These are phyloP conservation scores for Globisporangium paddicum DNA, from an alignment of 352 stramenopile species.

Conservation along the genomic window DNA sequence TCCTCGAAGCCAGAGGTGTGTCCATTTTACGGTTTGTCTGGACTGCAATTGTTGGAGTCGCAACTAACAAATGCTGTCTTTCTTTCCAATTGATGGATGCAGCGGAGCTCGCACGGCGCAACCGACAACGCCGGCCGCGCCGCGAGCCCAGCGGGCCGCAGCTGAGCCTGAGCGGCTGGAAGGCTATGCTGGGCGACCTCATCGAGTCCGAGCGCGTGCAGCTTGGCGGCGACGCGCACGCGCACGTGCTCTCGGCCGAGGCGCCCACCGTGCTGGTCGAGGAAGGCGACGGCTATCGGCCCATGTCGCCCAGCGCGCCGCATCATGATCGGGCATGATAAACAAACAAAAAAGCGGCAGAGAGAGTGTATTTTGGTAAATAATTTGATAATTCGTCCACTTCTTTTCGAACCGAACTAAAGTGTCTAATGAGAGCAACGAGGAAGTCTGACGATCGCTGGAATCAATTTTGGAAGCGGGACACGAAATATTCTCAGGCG, in stretches of 20 bases:
- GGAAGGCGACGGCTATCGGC: neutral
- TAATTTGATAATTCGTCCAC: neutral
- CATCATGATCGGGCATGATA: neutral
- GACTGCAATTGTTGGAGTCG: neutral
- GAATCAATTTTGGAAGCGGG: neutral
- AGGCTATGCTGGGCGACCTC: constrained; percentile 42
- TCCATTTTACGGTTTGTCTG: neutral
- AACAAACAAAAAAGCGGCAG: neutral
- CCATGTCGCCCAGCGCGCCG: neutral
- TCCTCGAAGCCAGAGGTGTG: constrained; percentile 3
- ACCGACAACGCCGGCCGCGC: constrained; percentile 8
- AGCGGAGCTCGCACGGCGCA: neutral
- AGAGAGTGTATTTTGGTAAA: neutral
- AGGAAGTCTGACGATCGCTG: neutral
- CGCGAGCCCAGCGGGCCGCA: constrained; percentile 29
- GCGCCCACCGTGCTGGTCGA: neutral
- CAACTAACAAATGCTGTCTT: neutral
- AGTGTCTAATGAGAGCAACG: neutral
- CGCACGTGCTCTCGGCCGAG: neutral
- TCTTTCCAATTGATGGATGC: neutral
- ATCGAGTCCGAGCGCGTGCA: constrained; percentile 33
- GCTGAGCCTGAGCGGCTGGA: constrained; percentile 45
- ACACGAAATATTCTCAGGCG: neutral
- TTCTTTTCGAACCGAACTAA: too few species aligned
- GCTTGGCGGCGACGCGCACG: constrained; percentile 6